A percentile compares a stretch with the other conserved stretches of the same genome.
Evolutionary conservation across 352 stramenopile genomes (phyloP).

Genomic region (Elongisporangium anandrum): DNA sequence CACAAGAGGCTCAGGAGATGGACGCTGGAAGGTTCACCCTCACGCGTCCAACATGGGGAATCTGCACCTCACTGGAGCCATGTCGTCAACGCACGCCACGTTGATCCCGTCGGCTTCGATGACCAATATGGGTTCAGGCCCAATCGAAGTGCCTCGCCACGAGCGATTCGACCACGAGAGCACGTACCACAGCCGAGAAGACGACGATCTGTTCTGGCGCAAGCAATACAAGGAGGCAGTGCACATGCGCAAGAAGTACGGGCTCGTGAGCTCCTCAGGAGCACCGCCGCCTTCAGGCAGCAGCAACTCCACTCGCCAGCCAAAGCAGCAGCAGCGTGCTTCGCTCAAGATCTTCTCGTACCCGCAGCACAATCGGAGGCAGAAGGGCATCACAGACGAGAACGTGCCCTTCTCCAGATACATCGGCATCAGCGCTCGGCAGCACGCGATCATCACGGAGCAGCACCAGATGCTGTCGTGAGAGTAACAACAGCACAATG

Average conservation of each 20-base stretch:
- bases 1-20: not conserved
- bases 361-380: slow-evolving; percentile 25
- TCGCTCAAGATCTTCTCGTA: slow-evolving; percentile 75
- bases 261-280: slow-evolving; percentile 6
- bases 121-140: slow-evolving; percentile 14
- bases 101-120: slow-evolving; percentile 5
- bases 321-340: slow-evolving; percentile 12
- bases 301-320: not conserved
- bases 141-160: slow-evolving; percentile 29
- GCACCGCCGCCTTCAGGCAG: not conserved
- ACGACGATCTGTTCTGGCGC: slow-evolving; percentile 37
- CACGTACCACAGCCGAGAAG: slow-evolving; percentile 38
- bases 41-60: slow-evolving; percentile 8
- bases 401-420: slow-evolving; percentile 60
- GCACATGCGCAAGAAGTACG: slow-evolving; percentile 40
- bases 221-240: slow-evolving; percentile 58
- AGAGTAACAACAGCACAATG: slow-evolving; percentile 4
- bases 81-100: slow-evolving; percentile 15
- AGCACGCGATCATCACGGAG: slow-evolving; percentile 76
- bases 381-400: slow-evolving; percentile 45
- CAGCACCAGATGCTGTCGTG: slow-evolving; percentile 68
- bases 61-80: slow-evolving; percentile 9
- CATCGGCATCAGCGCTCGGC: slow-evolving; percentile 68
- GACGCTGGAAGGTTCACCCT: slow-evolving; percentile 7
- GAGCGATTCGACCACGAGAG: slow-evolving; percentile 48